phyloP scores from a whole-genome alignment of 306 rosid genomes.

The Cucurbita maxima region DNA sequence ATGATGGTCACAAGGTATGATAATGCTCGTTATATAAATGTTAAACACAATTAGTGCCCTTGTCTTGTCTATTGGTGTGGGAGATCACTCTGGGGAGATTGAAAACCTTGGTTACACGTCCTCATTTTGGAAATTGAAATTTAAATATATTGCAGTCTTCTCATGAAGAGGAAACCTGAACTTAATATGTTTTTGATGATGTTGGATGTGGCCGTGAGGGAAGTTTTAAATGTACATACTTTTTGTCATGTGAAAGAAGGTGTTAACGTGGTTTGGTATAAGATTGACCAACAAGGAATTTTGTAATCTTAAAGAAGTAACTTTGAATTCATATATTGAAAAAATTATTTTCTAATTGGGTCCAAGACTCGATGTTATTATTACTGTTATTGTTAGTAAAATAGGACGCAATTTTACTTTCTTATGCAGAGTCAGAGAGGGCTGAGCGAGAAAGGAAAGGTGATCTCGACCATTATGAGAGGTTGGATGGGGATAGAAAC shows the following conservation, averaged over 20 bases:
- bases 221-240: not conserved
- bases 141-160: not conserved
- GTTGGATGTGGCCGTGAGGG: not conserved
- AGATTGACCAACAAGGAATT: not conserved
- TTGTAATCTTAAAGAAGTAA: not conserved
- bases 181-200: not conserved
- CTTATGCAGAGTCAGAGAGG: conserved; percentile 72
- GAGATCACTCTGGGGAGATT: not conserved
- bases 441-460: conserved; percentile 94
- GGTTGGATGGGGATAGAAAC: conserved; percentile 91
- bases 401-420: not conserved
- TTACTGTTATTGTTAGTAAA: not conserved
- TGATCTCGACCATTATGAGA: conserved; percentile 87
- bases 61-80: not conserved
- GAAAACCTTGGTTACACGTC: not conserved
- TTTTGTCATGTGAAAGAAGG: not conserved
- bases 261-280: not conserved
- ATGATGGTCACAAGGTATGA: not conserved
- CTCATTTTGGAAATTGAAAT: conserved; percentile 7
- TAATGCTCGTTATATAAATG: not conserved
- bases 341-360: not conserved
- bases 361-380: not conserved
- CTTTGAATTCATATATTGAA: not conserved
- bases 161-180: not conserved
- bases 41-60: not conserved